phyloP scores from a whole-genome alignment of 768 basidiomycete genomes.

The Phlebiopsis flavidoalba region DNA sequence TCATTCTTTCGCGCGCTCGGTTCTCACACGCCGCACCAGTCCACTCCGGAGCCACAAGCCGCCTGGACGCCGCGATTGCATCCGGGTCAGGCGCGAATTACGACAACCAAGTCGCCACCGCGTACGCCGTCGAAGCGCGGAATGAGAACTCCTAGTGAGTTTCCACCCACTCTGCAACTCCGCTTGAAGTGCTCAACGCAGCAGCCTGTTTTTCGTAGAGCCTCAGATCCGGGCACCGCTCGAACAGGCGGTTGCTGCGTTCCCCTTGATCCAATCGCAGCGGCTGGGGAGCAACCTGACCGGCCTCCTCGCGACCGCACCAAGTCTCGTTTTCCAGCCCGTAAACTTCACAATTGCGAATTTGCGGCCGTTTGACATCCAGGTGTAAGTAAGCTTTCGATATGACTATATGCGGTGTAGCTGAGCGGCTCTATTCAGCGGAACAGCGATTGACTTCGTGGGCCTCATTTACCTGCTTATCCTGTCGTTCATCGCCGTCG shows the following conservation, averaged over 20 bases:
- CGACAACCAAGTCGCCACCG: slow-evolving; percentile 43
- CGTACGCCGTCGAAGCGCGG: slow-evolving; percentile 43
- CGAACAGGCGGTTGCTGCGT: slow-evolving; percentile 30
- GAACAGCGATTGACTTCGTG: slow-evolving; percentile 26
- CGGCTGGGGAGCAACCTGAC: slow-evolving; percentile 19
- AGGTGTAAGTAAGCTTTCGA: slow-evolving; percentile 37
- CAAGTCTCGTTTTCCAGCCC: slow-evolving; percentile 44
- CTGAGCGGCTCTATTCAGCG: slow-evolving; percentile 10
- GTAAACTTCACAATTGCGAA: slow-evolving; percentile 45
- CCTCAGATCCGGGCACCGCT: slow-evolving; percentile 28
- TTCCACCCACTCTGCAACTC: not conserved
- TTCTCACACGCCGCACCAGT: slow-evolving; percentile 33
- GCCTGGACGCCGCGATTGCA: slow-evolving; percentile 18
- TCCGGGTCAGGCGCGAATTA: slow-evolving; percentile 37
- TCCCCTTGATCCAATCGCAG: slow-evolving; percentile 29
- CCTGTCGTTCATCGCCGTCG: slow-evolving; percentile 17
- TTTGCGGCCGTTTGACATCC: slow-evolving; percentile 50
- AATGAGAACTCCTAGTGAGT: slow-evolving; percentile 58
- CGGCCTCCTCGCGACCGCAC: slow-evolving; percentile 41
- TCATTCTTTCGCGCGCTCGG: not conserved
- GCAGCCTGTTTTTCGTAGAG: not conserved
- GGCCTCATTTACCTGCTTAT: slow-evolving; percentile 29
- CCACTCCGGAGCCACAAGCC: slow-evolving; percentile 22
- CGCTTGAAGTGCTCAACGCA: not conserved
- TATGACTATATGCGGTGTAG: not conserved